Evolutionary conservation across 1,284 basidiomycete genomes (phyloP).

Genomic region (Trichosporon sp.): DNA sequence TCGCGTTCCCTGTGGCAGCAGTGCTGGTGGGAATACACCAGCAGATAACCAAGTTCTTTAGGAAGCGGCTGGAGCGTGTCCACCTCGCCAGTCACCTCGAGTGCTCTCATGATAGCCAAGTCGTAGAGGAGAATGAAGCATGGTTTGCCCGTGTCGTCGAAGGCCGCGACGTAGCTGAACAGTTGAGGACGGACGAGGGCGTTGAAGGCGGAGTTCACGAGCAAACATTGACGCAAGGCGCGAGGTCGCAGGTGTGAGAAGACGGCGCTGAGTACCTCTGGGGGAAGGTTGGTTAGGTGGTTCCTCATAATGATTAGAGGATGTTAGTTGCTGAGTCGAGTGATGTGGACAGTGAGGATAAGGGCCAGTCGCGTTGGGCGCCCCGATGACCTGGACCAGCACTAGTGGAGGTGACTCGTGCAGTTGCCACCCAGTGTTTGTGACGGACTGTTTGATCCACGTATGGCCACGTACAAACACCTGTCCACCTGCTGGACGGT

Average conservation of each 20-base stretch:
- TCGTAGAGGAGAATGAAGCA: not conserved
- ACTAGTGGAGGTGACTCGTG: too few relatives aligned
- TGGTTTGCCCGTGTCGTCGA: too few relatives aligned
- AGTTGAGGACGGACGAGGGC: not conserved
- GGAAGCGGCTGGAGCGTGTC: too few relatives aligned
- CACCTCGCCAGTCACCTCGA: too few relatives aligned
- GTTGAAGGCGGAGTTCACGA: conserved; percentile 10
- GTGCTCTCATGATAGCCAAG: not conserved
- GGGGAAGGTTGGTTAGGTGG: not conserved
- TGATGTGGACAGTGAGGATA: too few relatives aligned
- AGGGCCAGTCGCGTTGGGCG: too few relatives aligned
- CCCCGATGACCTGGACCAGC: too few relatives aligned
- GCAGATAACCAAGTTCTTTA: not conserved
- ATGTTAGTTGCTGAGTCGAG: not conserved
- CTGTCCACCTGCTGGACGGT: too few relatives aligned
- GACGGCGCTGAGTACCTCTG: not conserved
- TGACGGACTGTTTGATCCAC: too few relatives aligned
- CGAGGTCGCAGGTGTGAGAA: not conserved
- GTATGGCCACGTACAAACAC: too few relatives aligned
- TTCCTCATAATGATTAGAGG: not conserved
- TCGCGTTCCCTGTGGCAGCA: not conserved
- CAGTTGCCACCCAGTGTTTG: too few relatives aligned
- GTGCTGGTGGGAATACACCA: not conserved
- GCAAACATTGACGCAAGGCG: not conserved
- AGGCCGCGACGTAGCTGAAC: not conserved